Evolutionary conservation across 2,329 filamentous ascomycete genomes (phyloP), one percentile per base, ranked within the genome.

Genomic region (Fusarium domesticum): DNA sequence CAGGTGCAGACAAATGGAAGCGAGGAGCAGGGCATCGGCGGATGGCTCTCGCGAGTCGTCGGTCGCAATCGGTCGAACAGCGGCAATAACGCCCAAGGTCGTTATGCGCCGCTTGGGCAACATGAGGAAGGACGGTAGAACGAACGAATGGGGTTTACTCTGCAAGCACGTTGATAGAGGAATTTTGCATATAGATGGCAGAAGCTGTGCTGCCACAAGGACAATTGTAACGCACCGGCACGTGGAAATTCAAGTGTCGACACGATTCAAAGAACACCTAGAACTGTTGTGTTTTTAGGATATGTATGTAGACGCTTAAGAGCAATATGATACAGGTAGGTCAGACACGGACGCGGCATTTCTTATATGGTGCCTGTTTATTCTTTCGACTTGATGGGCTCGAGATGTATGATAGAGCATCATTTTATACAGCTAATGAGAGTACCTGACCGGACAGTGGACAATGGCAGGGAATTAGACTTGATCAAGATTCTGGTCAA

Each of bases 31-130:
- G 65, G 73, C 43, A 67, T 80, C 28, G 70, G 74, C 18, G 75
- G 75, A 7, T 81, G 77, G 77, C 50, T 73, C 6, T 70, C 68
- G 3, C 60, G 70, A 40, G 64, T 72, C 11, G 68, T 70, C 6
- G 60, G 65, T 15, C 64, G 68, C 23, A 68, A 67, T 42, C 64
- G 70, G 19, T 65, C 67, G 5, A 63, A 65, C 35, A 70, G 68
- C 51, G 50, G 58, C 15, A 63, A 64, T 41, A 71, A 69, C 37
- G 61, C 66, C 10, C 68, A 70, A 51, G 69, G 68, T n/a, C 65
- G 66, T 30, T 72, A 72, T 56, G 60, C 68, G 32, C 70, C 70
- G 5, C 51, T 73, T 34, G 69, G 67, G 16, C 70, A 73, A 45
- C 63, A 66, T 40, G 69, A 72, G 40, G 65, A 71, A n/a, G 57